These are phyloP conservation scores for Crithidia expoeki DNA, from an alignment of 208 protist species.

Conservation along the genomic window DNA sequence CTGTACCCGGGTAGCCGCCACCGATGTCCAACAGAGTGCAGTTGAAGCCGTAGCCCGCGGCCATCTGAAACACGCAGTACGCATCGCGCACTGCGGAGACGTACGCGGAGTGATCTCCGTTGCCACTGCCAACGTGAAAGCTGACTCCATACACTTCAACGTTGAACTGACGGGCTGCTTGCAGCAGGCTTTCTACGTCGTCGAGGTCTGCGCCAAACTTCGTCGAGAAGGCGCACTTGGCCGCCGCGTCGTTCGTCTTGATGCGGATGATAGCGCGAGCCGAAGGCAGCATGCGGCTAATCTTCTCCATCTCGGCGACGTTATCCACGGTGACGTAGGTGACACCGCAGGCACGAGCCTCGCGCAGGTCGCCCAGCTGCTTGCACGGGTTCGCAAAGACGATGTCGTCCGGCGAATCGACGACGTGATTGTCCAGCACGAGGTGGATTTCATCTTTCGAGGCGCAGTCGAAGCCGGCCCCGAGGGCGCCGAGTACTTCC, in stretches of 20 bases:
- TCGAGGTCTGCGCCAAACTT: slow-evolving; percentile 81
- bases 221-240: slow-evolving; percentile 70
- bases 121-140: slow-evolving; percentile 93
- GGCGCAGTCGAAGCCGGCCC: slow-evolving; percentile 87
- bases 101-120: slow-evolving; percentile 62
- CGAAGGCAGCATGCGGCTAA: slow-evolving; percentile 54
- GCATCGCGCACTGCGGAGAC: slow-evolving; percentile 58
- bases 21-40: slow-evolving; percentile 89
- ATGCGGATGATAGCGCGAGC: slow-evolving; percentile 70
- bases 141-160: slow-evolving; percentile 76
- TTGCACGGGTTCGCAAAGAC: slow-evolving; percentile 93
- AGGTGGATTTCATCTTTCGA: slow-evolving; percentile 61
- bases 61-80: slow-evolving; percentile 61
- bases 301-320: slow-evolving; percentile 75
- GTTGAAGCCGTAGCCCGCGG: slow-evolving; percentile 61
- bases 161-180: slow-evolving; percentile 36
- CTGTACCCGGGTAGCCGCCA: slow-evolving; percentile 80
- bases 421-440: slow-evolving; percentile 48
- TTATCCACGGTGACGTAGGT: slow-evolving; percentile 87
- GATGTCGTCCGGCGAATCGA: slow-evolving; percentile 52
- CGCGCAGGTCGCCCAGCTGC: slow-evolving; percentile 57
- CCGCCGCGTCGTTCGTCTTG: slow-evolving; percentile 67
- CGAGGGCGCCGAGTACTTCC: slow-evolving; percentile 61
- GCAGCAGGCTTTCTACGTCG: slow-evolving; percentile 51
- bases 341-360: slow-evolving; percentile 55